Base-by-base conservation (phyloP, 305 asterid genomes). In the Withania somnifera region DNA sequence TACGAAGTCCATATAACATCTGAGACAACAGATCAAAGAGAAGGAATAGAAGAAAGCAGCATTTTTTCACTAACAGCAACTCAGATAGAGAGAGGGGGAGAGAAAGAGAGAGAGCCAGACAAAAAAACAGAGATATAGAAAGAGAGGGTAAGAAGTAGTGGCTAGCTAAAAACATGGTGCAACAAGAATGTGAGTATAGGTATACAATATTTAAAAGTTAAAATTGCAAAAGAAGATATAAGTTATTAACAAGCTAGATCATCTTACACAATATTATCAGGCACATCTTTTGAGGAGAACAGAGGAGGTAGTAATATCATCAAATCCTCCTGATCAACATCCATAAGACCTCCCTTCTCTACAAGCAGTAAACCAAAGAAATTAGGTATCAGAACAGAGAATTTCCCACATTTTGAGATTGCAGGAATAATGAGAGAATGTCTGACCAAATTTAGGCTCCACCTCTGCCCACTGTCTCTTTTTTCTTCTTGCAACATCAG, bases 241-340 rank as follows among this genome's bases (percentile, higher is more conserved):
- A 82, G 78, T 58, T 22, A 40, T 77, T 15, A 66, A 45, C 58
- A 61, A 42, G 83, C 47, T 38, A 47, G 82, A 82, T 66, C 81
- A 86, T 82, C 97, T 89, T 88, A 95, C 97, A 89, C 87, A 38
- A 95, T 82, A 68, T 87, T 93, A 80, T 90, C 91, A 5, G 98
- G 97, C 67, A 80, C 77, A 91, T 92, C 97, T 90, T 95, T 94
- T 81, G 82, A 40, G 20, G 99, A 88, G 85, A 95, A 95, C 54
- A 95, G 88, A 60, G 96, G 97, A 64, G 99, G 99, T 52, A 92
- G 88, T 84, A 92, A 82, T 71, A 94, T 91, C 98, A 95, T 89
- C 67, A 91, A 83, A 89, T 94, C 97, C 47, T 95, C 99, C 82
- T 89, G 94, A 82, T 88, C 97, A 30, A 89, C 91, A 87, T 92